These are phyloP conservation scores for Mycena pura DNA, from an alignment of 768 basidiomycete species.

Conservation along the genomic window DNA sequence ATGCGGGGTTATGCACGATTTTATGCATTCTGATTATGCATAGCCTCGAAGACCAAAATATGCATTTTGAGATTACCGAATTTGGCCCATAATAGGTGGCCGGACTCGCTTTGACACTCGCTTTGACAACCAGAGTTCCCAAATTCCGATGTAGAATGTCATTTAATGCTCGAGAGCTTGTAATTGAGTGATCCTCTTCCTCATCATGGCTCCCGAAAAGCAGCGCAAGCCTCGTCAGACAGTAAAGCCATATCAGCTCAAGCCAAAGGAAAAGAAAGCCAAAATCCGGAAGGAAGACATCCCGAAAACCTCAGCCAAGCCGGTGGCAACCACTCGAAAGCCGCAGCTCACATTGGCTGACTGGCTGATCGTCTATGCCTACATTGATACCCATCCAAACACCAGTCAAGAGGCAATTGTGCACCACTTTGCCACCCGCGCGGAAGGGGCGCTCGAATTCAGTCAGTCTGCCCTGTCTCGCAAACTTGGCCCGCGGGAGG, in stretches of 20 bases:
- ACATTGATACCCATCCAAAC: neutral
- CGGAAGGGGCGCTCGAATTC: neutral
- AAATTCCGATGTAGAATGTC: neutral
- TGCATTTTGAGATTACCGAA: neutral
- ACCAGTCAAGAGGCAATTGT: neutral
- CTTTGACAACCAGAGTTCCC: neutral
- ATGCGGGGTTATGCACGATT: neutral
- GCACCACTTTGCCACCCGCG: neutral
- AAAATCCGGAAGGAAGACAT: too few relatives aligned
- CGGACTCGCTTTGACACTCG: neutral
- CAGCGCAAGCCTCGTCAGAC: neutral
- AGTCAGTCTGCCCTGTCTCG: neutral
- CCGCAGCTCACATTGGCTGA: neutral
- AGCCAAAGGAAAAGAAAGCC: neutral
- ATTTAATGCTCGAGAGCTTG: too few relatives aligned
- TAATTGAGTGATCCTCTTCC: too few relatives aligned
- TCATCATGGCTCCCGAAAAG: too few relatives aligned
- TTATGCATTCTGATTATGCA: neutral
- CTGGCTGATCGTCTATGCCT: neutral
- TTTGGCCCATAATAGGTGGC: neutral
- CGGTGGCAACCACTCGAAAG: neutral
- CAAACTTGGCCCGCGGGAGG: neutral
- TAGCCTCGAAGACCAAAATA: neutral
- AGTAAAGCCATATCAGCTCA: neutral
- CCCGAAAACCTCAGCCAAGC: neutral